Conservation (phyloP, 2,329 filamentous ascomycete genomes). For the Colletotrichum tofieldiae region DNA sequence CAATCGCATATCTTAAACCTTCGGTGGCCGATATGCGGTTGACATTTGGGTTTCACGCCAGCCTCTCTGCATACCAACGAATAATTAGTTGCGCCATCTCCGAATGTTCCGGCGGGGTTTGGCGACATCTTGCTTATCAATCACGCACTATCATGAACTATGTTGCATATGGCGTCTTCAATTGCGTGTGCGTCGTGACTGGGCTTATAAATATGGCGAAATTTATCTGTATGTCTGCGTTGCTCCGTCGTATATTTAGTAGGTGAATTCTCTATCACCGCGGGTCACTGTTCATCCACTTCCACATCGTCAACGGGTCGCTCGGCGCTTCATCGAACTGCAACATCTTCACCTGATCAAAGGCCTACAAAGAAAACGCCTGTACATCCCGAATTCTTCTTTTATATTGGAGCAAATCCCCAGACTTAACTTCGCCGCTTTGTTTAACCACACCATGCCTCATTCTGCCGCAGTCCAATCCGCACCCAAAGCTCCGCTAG, state of each 20-base stretch:
- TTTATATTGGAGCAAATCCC: no score
- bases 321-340: background rate
- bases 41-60: no score
- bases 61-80: background rate
- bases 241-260: background rate
- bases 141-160: background rate
- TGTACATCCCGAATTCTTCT: background rate
- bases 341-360: background rate
- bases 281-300: no score
- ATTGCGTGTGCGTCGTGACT: background rate
- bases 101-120: background rate
- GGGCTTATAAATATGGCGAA: background rate
- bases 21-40: background rate
- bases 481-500: conserved; percentile 26
- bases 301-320: background rate
- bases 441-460: conserved; percentile 1
- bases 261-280: background rate
- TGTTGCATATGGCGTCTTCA: background rate
- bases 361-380: background rate
- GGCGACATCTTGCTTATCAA: background rate
- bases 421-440: no score
- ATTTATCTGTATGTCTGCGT: rapidly evolving
- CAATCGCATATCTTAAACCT: background rate
- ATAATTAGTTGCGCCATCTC: background rate
- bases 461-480: conserved; percentile 37